These are phyloP conservation scores for Gracilaria vermiculophylla DNA, from an alignment of 23 red algal genomes.

Conservation along the genomic window DNA sequence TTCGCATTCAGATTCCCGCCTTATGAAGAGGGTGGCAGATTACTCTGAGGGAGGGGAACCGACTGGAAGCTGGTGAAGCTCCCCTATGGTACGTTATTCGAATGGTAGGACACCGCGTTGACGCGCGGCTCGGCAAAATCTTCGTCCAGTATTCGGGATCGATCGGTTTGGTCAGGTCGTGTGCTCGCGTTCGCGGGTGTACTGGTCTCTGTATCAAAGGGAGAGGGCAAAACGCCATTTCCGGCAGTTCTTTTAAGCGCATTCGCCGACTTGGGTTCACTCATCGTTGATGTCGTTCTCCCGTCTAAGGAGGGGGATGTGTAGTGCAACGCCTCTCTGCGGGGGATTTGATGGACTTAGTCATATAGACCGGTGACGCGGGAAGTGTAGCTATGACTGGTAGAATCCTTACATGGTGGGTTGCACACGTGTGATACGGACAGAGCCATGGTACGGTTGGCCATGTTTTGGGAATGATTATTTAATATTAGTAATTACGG, in stretches of 20 bases:
- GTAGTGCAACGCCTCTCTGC: background rate
- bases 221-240: background rate
- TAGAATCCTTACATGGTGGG: too few species aligned
- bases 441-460: too few species aligned
- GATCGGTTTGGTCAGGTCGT: background rate
- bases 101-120: background rate
- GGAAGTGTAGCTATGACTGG: too few species aligned
- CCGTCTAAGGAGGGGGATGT: background rate
- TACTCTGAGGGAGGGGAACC: background rate
- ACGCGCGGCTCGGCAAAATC: background rate
- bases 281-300: background rate
- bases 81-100: background rate
- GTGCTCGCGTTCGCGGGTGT: background rate
- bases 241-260: background rate
- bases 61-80: background rate
- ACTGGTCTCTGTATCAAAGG: background rate
- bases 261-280: background rate
- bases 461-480: too few species aligned
- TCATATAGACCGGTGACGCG: too few species aligned
- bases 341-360: too few species aligned
- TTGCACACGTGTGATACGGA: too few species aligned
- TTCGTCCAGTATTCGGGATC: background rate
- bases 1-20: too few species aligned
- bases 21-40: too few species aligned
- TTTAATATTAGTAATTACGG: too few species aligned